Base-by-base conservation (phyloP, 2,329 filamentous ascomycete genomes). In the Colletotrichum cuscutae region DNA sequence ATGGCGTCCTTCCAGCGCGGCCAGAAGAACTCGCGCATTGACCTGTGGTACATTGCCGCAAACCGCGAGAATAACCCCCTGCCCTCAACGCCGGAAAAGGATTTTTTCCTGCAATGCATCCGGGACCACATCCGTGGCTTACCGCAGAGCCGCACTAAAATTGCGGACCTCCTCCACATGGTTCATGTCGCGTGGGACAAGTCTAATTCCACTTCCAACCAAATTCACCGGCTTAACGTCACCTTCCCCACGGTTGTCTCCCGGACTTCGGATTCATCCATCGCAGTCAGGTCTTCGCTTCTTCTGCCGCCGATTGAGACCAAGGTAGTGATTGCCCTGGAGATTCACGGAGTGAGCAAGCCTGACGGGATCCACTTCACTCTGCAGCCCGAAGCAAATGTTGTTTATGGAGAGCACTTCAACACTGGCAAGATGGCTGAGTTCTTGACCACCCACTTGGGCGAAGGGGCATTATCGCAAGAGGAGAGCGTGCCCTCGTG, bases 361-460 rank as follows among this genome's bases (percentile, higher is more conserved):
- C 82, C 83, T 1, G 84, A 85, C n/a, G 86, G 87, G 4, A 82
- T 92, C 12, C 86, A 89, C 1, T 85, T 94, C 46, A 80, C 81
- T 15, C 83, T 93, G 28, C 82, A 82, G 6, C 85, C 88, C 1
- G 84, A 83, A 26, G 93, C 91, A 0, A 86, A 85, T 65, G 90
- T 95, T 1, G 85, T 95, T 2, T 97, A 97, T 79, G 94, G 94
- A 0, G 93, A 96, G 82, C 87, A 89, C 72, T 95, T 95, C 80
- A 94, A 94, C 75, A 90, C 91, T 75, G 89, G 86, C 62, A 95
- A 94, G 81, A 92, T 97, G 85, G 85, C 84, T n/a, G 92, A 94
- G 68, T 95, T 93, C 76, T 79, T 97, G 74, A 81, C 84, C 13
- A 87, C 87, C 46, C 86, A 88, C 79, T 83, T 92, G 78, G 81